Percentiles rank a stretch among this genome's conserved stretches.
Conservation (phyloP, 257 asterid species). For the Linderniella brevidens region DNA sequence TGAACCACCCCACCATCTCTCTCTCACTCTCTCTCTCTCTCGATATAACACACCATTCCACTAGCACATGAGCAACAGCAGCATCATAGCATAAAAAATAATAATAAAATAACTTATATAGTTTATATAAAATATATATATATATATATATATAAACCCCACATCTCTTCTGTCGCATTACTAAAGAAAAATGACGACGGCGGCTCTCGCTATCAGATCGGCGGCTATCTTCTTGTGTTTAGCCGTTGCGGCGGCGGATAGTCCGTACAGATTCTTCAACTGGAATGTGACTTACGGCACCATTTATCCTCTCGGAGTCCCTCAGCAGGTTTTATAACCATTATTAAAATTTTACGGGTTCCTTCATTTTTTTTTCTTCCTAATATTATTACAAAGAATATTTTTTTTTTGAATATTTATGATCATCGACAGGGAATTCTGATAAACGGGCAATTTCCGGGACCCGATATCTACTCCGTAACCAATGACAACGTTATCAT, state of each 20-base stretch:
- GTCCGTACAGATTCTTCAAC: conserved; percentile 1
- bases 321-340: not conserved
- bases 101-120: too few relatives aligned
- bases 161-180: too few relatives aligned
- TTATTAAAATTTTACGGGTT: not conserved
- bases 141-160: too few relatives aligned
- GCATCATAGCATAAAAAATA: too few relatives aligned
- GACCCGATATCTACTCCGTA: conserved; percentile 1
- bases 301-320: conserved; percentile 2
- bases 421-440: not conserved
- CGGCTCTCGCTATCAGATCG: not conserved
- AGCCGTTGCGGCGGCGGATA: conserved; percentile 2
- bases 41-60: too few relatives aligned
- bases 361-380: not conserved
- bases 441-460: conserved; percentile 5
- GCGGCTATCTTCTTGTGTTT: not conserved
- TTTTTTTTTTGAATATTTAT: not conserved
- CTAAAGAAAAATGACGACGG: too few relatives aligned
- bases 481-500: conserved; percentile 1
- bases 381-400: not conserved
- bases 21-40: too few relatives aligned
- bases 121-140: too few relatives aligned
- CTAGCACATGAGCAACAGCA: too few relatives aligned
- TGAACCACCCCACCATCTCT: too few relatives aligned
- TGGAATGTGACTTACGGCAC: conserved; percentile 3